Evolutionary conservation across 2,329 filamentous ascomycete genomes (phyloP), one percentile per base, ranked within the genome.

Genomic region (Aureobasidium sp.): DNA sequence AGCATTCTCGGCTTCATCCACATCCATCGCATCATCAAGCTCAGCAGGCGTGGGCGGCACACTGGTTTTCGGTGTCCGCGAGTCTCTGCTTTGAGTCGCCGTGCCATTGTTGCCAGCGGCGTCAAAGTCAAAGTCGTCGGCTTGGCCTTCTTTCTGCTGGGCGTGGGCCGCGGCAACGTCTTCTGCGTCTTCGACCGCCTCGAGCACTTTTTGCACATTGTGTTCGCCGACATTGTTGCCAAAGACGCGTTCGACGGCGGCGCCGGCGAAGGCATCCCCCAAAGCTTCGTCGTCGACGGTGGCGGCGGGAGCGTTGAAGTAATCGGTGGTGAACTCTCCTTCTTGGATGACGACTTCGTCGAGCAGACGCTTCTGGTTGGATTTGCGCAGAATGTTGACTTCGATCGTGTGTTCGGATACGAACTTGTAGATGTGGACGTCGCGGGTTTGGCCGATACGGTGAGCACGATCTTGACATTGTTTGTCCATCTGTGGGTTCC

Each of bases 401-500:
- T 99, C 94, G 64, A 99, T 97, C 0, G 94, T 99, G 69, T 79
- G 78, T 67, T 81, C 79, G 64, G 72, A 75, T 61, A 81, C 79
- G 67, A 81, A 79, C 63, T 80, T 91, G 77, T 97, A 99, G 63
- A 99, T 97, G 74, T 97, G 93, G 36, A 99, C 94, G 72, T 99
- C 94, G 34, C 94, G 87, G 0, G 94, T 97, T 75, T 99, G 94
- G 1, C 94, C 94, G 67, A 99, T 99, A 67, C 94, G 90, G 77
- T 99, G 94, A 70, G 91, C 95, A 69, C 94, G 86, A 73, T 99
- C 95, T 76, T 99, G 95, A 70, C 94, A 99, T 75, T 99, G 94
- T 75, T 96, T 96, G 78, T 99, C 94, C 94, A 99, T 99, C 57
- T 95, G 94, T 0, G 94, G 94, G 70, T 99, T 99, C 95, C 95